These are phyloP conservation scores for Dipodascus albidus DNA, from an alignment of 805 yeast species.

Conservation along the genomic window DNA sequence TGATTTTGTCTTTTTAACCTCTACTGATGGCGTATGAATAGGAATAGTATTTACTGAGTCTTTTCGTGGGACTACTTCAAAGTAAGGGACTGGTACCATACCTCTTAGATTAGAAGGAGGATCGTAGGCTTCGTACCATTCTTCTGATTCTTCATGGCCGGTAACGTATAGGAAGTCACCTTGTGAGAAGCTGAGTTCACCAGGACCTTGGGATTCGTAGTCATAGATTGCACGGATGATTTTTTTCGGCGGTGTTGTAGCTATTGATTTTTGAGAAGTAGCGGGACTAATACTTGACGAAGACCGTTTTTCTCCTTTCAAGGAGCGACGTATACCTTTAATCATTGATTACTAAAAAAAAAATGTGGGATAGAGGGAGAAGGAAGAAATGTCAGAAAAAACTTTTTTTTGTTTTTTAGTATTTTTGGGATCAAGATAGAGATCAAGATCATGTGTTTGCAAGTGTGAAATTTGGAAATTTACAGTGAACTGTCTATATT, in stretches of 20 bases:
- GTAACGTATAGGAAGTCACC: slow-evolving; percentile 88
- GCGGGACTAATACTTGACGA: slow-evolving; percentile 6
- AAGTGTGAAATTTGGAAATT: not conserved
- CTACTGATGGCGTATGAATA: slow-evolving; percentile 8
- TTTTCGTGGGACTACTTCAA: slow-evolving; percentile 50
- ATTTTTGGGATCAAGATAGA: not conserved
- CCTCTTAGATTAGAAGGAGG: slow-evolving; percentile 72
- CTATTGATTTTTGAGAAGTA: slow-evolving; percentile 17
- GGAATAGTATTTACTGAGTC: slow-evolving; percentile 23
- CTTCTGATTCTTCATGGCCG: slow-evolving; percentile 43
- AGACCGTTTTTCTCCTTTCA: slow-evolving; percentile 23
- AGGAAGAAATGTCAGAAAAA: not conserved
- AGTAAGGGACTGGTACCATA: slow-evolving; percentile 75
- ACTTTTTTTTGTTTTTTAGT: not conserved
- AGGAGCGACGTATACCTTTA: slow-evolving; percentile 24
- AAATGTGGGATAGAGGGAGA: not conserved
- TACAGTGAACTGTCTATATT: not conserved
- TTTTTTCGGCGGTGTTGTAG: slow-evolving; percentile 51
- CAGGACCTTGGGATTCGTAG: slow-evolving; percentile 68
- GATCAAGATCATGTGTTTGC: not conserved
- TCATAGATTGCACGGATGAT: slow-evolving; percentile 75
- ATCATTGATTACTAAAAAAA: not conserved
- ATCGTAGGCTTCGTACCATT: slow-evolving; percentile 81
- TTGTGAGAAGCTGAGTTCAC: slow-evolving; percentile 63
- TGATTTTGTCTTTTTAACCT: not conserved